Conservation (phyloP, 2,329 filamentous ascomycete genomes). For the Talaromyces amestolkiae region DNA sequence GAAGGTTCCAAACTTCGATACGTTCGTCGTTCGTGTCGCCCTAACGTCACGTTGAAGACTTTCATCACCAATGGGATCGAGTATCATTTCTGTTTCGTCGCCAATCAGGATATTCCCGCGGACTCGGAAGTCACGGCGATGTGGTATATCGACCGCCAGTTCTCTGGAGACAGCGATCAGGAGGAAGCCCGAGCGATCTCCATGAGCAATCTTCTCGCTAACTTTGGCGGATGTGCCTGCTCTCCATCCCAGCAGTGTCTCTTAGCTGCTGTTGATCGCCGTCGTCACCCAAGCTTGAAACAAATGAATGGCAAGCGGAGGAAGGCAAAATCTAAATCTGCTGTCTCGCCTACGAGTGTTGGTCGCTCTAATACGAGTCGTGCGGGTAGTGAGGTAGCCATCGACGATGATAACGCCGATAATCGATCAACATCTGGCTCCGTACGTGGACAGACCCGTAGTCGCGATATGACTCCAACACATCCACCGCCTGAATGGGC, state of each 20-base stretch:
- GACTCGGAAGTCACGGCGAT: conserved; percentile 49
- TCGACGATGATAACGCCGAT: conserved; percentile 55
- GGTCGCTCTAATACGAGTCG: conserved; percentile 56
- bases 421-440: conserved; percentile 58
- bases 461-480: conserved; percentile 62
- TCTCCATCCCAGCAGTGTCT: conserved; percentile 38
- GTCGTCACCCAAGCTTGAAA: conserved; percentile 38
- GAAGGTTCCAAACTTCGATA: conserved; percentile 86
- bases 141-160: conserved; percentile 47
- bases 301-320: conserved; percentile 48
- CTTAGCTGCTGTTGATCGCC: conserved; percentile 45
- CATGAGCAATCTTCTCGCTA: conserved; percentile 49
- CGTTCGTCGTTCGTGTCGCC: conserved; percentile 84
- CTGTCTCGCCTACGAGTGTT: conserved; percentile 54
- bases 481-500: conserved; percentile 49
- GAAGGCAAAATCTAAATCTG: conserved; percentile 47
- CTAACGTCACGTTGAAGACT: conserved; percentile 85
- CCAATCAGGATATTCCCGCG: conserved; percentile 70
- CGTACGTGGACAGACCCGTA: conserved; percentile 54
- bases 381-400: conserved; percentile 57
- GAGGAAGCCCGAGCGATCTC: conserved; percentile 44
- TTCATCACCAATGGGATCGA: conserved; percentile 74
- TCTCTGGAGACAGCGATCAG: conserved; percentile 36
- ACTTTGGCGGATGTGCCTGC: conserved; percentile 52
- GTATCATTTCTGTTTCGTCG: conserved; percentile 91